phyloP scores from a whole-genome alignment of 768 basidiomycete genomes.

The Leccinum incarnatum region DNA sequence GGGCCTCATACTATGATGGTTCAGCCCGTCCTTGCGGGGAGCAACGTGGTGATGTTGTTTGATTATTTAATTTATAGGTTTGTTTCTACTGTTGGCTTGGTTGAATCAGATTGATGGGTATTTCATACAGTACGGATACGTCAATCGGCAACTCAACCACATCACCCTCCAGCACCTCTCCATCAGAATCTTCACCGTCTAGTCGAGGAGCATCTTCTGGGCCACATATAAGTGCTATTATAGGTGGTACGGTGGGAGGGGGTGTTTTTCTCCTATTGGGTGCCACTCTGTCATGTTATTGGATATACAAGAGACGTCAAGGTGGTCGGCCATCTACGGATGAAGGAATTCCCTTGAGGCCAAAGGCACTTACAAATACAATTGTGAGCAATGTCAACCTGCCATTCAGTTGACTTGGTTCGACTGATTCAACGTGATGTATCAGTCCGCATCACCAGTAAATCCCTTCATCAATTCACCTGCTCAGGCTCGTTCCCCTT shows the following conservation, averaged over 20 bases:
- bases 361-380: not conserved
- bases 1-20: slow-evolving; percentile 12
- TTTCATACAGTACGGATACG: slow-evolving; percentile 2
- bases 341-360: not conserved
- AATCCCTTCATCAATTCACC: not conserved
- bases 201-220: not conserved
- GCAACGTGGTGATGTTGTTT: slow-evolving; percentile 10
- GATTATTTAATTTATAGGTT: slow-evolving; percentile 22
- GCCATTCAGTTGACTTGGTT: not conserved
- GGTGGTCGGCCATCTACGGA: not conserved
- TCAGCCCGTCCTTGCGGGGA: not conserved
- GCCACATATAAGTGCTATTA: slow-evolving; percentile 1
- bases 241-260: slow-evolving; percentile 7
- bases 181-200: not conserved
- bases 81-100: not conserved
- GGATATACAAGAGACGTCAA: not conserved
- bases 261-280: not conserved
- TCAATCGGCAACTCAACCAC: not conserved
- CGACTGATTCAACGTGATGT: not conserved
- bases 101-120: not conserved
- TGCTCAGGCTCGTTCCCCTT: not conserved
- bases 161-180: not conserved
- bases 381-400: not conserved
- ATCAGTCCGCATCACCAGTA: not conserved
- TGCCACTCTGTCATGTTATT: not conserved